Evolutionary conservation across 2,329 filamentous ascomycete species (phyloP).

Genomic region (Chalaropsis thielavioides): DNA sequence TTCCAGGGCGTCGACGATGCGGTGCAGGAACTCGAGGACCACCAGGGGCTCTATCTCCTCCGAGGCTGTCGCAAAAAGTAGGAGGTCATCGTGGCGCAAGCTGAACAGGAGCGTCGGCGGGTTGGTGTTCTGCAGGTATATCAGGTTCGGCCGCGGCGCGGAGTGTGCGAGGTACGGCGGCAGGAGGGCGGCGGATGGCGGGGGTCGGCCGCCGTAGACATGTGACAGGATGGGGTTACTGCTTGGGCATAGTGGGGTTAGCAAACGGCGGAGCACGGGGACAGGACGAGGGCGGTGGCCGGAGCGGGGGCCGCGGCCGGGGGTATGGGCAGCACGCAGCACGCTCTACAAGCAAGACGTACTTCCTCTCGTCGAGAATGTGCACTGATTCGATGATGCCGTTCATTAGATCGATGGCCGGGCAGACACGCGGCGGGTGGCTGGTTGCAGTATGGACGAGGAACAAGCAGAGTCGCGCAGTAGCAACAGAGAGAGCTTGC

Average conservation of each 20-base stretch:
- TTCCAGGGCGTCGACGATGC: conserved; percentile 80
- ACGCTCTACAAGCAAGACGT: conserved; percentile 23
- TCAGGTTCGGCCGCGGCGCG: conserved; percentile 65
- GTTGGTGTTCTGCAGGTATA: conserved; percentile 68
- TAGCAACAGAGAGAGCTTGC: not conserved
- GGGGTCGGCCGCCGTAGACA: conserved; percentile 69
- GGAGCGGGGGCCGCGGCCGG: not conserved
- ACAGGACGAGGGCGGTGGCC: no score
- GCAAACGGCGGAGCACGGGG: no score
- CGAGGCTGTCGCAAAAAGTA: conserved; percentile 75
- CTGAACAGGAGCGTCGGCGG: conserved; percentile 84
- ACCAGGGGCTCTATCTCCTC: conserved; percentile 78
- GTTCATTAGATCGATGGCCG: conserved; percentile 43
- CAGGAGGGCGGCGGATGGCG: conserved; percentile 60
- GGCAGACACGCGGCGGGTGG: not conserved
- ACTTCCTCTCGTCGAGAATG: conserved; percentile 95
- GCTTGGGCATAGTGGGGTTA: conserved; percentile 12
- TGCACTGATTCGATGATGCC: conserved; percentile 88
- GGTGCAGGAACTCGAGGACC: conserved; percentile 85
- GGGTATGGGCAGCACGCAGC: not conserved
- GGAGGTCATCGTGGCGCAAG: conserved; percentile 69
- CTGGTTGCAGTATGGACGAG: not conserved
- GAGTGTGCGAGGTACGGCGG: conserved; percentile 77
- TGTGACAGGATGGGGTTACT: conserved; percentile 81
- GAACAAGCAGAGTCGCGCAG: not conserved